phyloP scores from a whole-genome alignment of 192 early-diverging fungal genomes.

The Umbelopsis sp. region DNA sequence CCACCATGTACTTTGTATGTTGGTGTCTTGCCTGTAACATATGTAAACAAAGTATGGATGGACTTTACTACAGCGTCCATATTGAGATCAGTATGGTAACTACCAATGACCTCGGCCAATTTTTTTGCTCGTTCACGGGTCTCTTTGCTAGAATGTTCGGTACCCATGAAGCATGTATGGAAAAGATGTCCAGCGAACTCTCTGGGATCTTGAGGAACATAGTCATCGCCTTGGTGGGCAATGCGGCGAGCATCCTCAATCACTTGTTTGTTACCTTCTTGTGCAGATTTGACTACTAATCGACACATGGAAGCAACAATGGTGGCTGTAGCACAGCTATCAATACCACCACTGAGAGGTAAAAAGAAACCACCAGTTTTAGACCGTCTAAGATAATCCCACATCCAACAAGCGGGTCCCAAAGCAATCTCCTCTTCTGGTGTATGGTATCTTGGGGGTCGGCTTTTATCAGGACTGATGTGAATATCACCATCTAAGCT shows the following conservation, averaged over 20 bases:
- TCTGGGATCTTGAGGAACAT: constrained; percentile 74
- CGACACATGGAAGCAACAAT: constrained; percentile 94
- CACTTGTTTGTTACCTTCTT: constrained; percentile 67
- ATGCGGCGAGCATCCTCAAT: constrained; percentile 73
- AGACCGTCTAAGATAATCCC: constrained; percentile 97
- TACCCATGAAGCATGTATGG: constrained; percentile 97
- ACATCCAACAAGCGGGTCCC: constrained; percentile 99
- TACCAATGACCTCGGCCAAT: constrained; percentile 82
- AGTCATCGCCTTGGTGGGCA: constrained; percentile 59
- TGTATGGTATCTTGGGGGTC: constrained; percentile 59
- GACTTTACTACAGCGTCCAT: constrained; percentile 85
- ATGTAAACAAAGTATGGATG: constrained; percentile 73
- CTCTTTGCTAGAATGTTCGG: constrained; percentile 85
- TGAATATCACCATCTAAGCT: constrained; percentile 42
- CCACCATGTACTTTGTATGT: constrained; percentile 86
- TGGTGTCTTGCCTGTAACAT: constrained; percentile 77
- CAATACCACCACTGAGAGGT: constrained; percentile 96
- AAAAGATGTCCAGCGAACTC: constrained; percentile 88
- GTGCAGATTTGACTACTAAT: constrained; percentile 71
- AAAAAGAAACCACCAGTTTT: constrained; percentile 90
- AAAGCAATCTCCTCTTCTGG: constrained; percentile 91
- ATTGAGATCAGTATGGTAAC: constrained; percentile 88
- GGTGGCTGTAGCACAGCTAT: constrained; percentile 87
- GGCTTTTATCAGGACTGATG: constrained; percentile 52
- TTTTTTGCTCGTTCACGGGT: constrained; percentile 80